Conservation (phyloP, 768 basidiomycete genomes). For the Pleurotus platypus region DNA sequence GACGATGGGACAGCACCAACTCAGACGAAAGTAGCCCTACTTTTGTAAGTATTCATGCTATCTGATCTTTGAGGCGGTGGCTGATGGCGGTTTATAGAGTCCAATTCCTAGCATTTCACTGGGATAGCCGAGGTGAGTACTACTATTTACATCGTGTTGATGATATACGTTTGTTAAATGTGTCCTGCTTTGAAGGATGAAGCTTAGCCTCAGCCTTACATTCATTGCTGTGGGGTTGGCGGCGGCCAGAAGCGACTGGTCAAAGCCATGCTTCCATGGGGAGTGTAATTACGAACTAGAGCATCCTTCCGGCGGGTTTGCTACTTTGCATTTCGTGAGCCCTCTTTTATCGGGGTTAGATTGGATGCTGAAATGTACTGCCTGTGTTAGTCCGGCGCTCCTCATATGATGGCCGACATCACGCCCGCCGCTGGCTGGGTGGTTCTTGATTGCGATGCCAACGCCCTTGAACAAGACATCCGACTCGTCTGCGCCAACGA, state of each 20-base stretch:
- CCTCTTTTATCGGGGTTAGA: background rate
- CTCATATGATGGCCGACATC: background rate
- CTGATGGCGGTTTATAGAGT: no score
- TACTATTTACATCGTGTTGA: no score
- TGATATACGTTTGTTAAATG: no score
- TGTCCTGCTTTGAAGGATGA: background rate
- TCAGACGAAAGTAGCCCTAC: no score
- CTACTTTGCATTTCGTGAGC: background rate
- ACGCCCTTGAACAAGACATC: background rate
- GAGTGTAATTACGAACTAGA: background rate
- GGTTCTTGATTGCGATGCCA: background rate
- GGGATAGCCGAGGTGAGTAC: no score
- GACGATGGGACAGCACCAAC: no score
- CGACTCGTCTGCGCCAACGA: constrained; percentile 3
- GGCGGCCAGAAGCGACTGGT: background rate
- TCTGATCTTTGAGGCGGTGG: no score
- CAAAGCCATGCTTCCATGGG: background rate
- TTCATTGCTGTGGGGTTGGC: background rate
- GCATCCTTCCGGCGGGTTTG: background rate
- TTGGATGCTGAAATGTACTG: no score
- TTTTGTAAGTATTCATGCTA: no score
- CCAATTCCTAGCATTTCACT: no score
- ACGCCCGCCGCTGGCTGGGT: background rate
- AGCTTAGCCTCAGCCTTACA: background rate
- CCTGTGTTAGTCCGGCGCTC: background rate